Base-by-base conservation (phyloP, 2,329 filamentous ascomycete species). In the Beauveria caledonica region DNA sequence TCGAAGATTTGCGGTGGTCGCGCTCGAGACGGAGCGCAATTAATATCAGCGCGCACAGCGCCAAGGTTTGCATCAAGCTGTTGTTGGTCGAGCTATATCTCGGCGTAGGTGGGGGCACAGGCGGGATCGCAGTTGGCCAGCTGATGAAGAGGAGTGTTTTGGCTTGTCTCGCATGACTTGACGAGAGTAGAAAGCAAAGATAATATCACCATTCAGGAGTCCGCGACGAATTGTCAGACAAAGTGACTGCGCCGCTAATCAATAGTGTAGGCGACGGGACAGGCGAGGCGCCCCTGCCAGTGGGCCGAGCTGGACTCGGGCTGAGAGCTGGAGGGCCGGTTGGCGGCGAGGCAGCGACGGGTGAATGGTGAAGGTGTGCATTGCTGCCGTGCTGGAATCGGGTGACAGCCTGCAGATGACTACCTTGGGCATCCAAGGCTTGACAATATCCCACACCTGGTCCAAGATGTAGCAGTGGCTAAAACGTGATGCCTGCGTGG, bases 301-400 rank as follows among this genome's bases (percentile, higher is more conserved):
- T 58, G 56, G 56, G 36, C 45, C 48, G 33, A 21, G 56, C 55
- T 58, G 46, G 55, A 50, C 27, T 39, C 33, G 46, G 55, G 55
- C 55, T 58, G 55, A 58, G 55, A 58, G 46, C 45, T 58, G 55
- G 55, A 51, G 46, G 56, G 56, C 46, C 21, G 55, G 45, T 58
- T 58, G 55, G 55, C 29, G 4, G 55, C n/a, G 56, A 58, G 33
- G 55, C 55, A 51, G 45, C 19, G 10, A 23, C 46, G 50, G 33
- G 8, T 42, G 10, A 19, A 21, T 42, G 33, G 8, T 42, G 10
- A 19, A 21, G 46, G 11, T 33, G 45, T 27, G 51, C 51, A 54
- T 53, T 33, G 33, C 33, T 36, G 11, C 33, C 13, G 33, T 36
- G 15, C 50, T 42, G 27, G 7, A 42, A 58, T 58, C 36, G 45